A percentile compares a stretch with the other conserved stretches of the same genome.
Conservation (phyloP, 1,284 basidiomycete genomes). For the Phlebopus sp. region DNA sequence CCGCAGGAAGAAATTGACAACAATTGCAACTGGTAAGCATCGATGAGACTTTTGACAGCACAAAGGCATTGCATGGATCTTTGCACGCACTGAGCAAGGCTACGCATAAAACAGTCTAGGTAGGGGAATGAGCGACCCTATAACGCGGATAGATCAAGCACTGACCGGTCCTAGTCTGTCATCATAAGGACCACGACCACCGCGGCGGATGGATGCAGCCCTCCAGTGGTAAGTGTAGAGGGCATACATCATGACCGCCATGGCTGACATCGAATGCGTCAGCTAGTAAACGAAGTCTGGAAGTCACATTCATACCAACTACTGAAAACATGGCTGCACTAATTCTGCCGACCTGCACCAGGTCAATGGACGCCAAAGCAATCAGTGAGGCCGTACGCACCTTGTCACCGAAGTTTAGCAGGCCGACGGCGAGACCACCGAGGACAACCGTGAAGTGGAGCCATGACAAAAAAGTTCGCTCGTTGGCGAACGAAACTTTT, state of each 20-base stretch:
- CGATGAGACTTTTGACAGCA: conserved; percentile 3
- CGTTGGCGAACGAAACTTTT: conserved; percentile 94
- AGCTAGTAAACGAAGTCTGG: conserved; percentile 4
- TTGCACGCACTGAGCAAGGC: conserved; percentile 72
- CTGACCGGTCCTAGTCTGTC: conserved; percentile 86
- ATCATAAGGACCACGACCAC: conserved; percentile 94
- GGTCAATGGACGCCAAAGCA: conserved; percentile 4
- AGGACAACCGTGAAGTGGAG: conserved; percentile 94
- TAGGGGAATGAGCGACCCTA: conserved; percentile 10
- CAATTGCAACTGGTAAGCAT: conserved; percentile 67
- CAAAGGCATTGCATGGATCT: background rate
- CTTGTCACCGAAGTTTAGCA: conserved; percentile 95
- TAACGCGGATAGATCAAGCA: conserved; percentile 19
- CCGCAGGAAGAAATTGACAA: conserved; percentile 86
- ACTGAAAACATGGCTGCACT: conserved; percentile 91
- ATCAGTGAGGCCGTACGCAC: conserved; percentile 37
- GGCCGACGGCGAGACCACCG: conserved; percentile 91
- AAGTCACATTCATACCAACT: conserved; percentile 62
- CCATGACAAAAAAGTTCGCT: conserved; percentile 95
- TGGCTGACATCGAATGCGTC: conserved; percentile 52
- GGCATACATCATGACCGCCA: conserved; percentile 97
- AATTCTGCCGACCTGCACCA: conserved; percentile 77
- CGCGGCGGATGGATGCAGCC: conserved; percentile 87
- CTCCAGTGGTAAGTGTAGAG: conserved; percentile 96
- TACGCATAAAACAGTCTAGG: conserved; percentile 81